These are phyloP conservation scores for Melaleuca alternifolia DNA, from an alignment of 345 rosid species.

Conservation along the genomic window DNA sequence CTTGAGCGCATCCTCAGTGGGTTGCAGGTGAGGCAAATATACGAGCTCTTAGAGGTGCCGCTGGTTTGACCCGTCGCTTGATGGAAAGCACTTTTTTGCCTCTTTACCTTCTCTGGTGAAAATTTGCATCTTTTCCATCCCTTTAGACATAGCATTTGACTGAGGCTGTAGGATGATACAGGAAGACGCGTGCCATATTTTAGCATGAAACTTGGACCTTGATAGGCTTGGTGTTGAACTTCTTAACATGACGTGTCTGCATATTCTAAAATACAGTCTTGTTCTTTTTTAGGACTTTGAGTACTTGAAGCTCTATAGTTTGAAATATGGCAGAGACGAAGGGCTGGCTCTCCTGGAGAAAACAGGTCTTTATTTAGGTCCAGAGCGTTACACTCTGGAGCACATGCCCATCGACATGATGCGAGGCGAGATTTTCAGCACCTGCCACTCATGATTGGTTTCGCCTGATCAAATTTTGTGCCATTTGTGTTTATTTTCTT, in stretches of 20 bases:
- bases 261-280: neutral
- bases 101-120: neutral
- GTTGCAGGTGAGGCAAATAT: conserved; percentile 50
- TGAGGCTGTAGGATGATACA: neutral
- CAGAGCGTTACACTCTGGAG: conserved; percentile 81
- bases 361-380: conserved; percentile 79
- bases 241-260: neutral
- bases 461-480: neutral
- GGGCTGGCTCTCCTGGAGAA: conserved; percentile 70
- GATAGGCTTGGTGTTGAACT: neutral
- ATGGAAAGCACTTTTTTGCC: neutral
- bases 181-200: neutral
- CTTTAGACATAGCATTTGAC: neutral
- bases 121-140: neutral
- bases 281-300: conserved; percentile 47
- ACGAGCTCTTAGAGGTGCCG: neutral
- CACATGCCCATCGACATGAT: conserved; percentile 77
- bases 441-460: conserved; percentile 27
- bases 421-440: conserved; percentile 82
- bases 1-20: conserved; percentile 93
- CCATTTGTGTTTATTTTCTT: neutral
- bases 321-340: conserved; percentile 69
- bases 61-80: neutral
- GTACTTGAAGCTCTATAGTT: conserved; percentile 65
- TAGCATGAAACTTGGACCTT: neutral